Percentiles rank a stretch among this genome's conserved stretches.
phyloP scores from a whole-genome alignment of 2,329 filamentous ascomycete species.

The Alternaria novae-zelandiae region DNA sequence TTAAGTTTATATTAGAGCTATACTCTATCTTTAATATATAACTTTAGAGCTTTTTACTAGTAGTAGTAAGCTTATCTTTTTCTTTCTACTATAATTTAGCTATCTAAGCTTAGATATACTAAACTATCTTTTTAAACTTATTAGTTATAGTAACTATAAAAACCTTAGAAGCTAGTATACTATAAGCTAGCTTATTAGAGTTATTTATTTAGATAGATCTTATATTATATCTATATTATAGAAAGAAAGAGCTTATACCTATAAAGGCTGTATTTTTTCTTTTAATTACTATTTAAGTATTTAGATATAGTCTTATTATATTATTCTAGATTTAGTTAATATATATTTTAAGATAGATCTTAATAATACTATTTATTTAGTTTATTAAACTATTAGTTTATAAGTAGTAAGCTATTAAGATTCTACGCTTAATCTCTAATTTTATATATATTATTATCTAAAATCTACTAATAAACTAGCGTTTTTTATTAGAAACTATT shows the following conservation, averaged over 20 bases:
- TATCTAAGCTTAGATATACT: no score
- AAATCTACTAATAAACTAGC: background rate
- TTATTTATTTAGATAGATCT: background rate
- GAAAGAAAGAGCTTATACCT: background rate
- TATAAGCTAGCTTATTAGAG: no score
- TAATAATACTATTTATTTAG: background rate
- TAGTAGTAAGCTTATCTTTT: no score
- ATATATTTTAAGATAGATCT: background rate
- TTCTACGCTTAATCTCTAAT: background rate
- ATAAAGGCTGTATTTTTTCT: background rate
- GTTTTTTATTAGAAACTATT: background rate
- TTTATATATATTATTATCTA: background rate
- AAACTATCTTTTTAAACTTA: no score
- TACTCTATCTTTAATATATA: no score
- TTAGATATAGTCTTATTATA: background rate
- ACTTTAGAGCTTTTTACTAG: no score
- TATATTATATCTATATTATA: background rate
- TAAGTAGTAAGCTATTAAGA: background rate
- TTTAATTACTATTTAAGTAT: background rate
- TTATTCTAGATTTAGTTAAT: background rate
- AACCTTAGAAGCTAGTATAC: no score
- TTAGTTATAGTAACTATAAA: no score
- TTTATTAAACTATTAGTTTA: slow-evolving; percentile 1
- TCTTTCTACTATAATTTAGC: no score
- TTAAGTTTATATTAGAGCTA: no score